Base-by-base conservation (phyloP, 345 rosid genomes). In the Corchorus capsularis region DNA sequence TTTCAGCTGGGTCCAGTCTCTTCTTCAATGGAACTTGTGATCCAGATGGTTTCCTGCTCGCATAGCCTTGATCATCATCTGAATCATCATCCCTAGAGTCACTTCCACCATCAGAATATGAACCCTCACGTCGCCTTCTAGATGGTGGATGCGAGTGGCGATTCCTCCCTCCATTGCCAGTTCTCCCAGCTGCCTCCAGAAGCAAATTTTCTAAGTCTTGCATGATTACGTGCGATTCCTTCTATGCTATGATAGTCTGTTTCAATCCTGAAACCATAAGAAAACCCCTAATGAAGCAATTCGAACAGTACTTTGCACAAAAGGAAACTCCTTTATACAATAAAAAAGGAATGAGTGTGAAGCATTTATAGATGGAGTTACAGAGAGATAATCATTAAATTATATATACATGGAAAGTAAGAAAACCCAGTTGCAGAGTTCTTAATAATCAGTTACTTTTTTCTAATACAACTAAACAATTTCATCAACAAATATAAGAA, bases 101-200 rank as follows among this genome's bases (percentile, higher is more conserved):
- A 63, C 96, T 94, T 57, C 98, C 98, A 74, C 83, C 88, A 83
- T 90, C 98, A 5, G 98, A 94, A 81, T 90, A 90, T 3, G 98
- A 94, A 76, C 93, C 99, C 45, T 91, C 97, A 4, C 81, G 90
- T 65, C 89, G 79, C 82, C 94, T 88, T 60, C 88, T 87, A 8
- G 97, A 83, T 17, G 90, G 72, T 22, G 90, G 88, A 61, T 34
- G 79, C 2, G 94, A 84, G 67, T 87, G 91, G 6, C 92, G 86
- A 59, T 86, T 83, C 69, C 89, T 90, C 61, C 91, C 90, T 8
- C 87, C 70, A 2, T 86, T 77, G 41, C 88, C 85, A 1, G 98
- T 86, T 79, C 99, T 94, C 39, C 99, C 99, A 1, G 99, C 99
- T 17, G 99, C 99, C 88, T 94, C 98, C 45, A 94, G 86, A 54